Evolutionary conservation across 176 grass and related monocot genomes (phyloP).

Genomic region (Dendrocalamus sinicus): DNA sequence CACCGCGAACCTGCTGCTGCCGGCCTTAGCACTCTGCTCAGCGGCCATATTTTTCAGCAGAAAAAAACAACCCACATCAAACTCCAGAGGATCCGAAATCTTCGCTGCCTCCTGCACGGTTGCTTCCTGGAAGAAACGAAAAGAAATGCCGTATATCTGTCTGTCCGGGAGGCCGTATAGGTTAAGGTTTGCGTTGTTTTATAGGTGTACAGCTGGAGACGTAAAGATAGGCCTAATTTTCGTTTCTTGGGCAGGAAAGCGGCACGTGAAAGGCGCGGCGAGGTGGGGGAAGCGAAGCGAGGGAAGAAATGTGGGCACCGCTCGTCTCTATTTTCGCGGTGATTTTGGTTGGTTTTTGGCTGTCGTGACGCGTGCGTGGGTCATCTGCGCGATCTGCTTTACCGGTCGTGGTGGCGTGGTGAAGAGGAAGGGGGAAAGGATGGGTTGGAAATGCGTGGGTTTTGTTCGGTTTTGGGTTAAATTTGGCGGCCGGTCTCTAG

Average conservation of each 20-base stretch:
- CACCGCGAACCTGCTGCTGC: slow-evolving; percentile 61
- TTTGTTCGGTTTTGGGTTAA: not conserved
- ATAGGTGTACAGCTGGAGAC: slow-evolving; percentile 38
- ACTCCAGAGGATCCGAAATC: not conserved
- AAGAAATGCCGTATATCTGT: not conserved
- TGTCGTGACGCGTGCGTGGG: not conserved
- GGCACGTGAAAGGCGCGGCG: slow-evolving; percentile 47
- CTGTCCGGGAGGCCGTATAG: not conserved
- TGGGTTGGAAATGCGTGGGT: not conserved
- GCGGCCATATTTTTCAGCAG: slow-evolving; percentile 17
- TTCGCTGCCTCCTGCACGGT: not conserved
- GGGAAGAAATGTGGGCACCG: not conserved
- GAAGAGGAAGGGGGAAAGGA: not conserved
- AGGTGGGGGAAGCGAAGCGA: not conserved
- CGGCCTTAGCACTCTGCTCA: not conserved
- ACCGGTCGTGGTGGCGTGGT: not conserved
- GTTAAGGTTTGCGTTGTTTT: not conserved
- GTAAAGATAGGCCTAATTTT: not conserved
- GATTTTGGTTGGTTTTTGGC: not conserved
- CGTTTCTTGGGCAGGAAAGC: not conserved
- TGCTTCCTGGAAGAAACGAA: slow-evolving; percentile 34
- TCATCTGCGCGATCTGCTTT: not conserved
- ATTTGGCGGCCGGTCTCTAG: not conserved
- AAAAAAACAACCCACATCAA: not conserved
- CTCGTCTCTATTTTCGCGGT: slow-evolving; percentile 11